Base-by-base conservation (phyloP, 2,329 filamentous ascomycete genomes). In the Furcasterigmium furcatum region DNA sequence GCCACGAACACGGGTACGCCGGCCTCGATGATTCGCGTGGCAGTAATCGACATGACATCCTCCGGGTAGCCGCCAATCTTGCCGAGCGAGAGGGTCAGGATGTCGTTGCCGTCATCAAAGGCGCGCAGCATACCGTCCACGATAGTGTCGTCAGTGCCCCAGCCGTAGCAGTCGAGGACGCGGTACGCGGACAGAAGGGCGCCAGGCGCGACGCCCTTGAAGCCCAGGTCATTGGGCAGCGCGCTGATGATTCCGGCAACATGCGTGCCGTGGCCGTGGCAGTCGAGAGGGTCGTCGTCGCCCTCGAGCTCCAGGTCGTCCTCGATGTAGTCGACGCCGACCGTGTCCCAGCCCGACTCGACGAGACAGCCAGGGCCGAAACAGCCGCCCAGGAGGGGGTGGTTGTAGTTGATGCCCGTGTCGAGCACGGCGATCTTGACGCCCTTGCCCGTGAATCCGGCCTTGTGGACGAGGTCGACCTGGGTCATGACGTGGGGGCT, bases 141-240 rank as follows among this genome's bases (percentile, higher is more conserved):
- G 22, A 74, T 44, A 6, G 72, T 55, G 44, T 75, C 72, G 38
- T 65, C 66, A 8, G 56, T 55, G 8, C 58, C 55, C 25, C 46
- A 45, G 8, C 62, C 64, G 9, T 43, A 35, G 49, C 68, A 72
- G 30, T 59, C 61, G 42, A 66, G 62, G 12, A 67, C 63, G 29
- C 62, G 59, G 52, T 71, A 73, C 40, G 62, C 62, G 16, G 63
- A 66, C 4, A 73, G 52, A 12, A 59, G 65, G 4, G 64, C 67
- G 39, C 62, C 64, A 1, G 66, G 70, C 1, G 67, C 67, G 12
- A 64, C 67, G 30, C 68, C 70, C 16, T 73, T 75, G 52, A 81
- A 77, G 18, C 73, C 73, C 35, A 71, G 71, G 0, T 64, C 58
- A 54, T 80, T 69, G 18, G 60, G 61, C 46, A 70, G 65, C 19